phyloP scores from a whole-genome alignment of 306 rosid species.

The Lathyrus sativus region DNA sequence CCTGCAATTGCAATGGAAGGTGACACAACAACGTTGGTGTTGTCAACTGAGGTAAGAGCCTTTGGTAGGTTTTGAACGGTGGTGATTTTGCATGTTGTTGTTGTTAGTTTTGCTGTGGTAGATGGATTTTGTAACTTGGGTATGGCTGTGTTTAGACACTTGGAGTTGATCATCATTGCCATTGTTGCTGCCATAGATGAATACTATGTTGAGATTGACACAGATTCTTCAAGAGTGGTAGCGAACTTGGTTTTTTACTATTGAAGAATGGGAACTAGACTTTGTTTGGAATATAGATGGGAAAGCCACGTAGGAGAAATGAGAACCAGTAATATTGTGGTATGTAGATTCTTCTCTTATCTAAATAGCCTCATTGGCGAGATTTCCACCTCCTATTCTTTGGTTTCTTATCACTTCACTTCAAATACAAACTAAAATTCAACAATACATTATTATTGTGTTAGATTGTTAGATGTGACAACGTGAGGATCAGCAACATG shows the following conservation, averaged over 20 bases:
- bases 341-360: slow-evolving; percentile 76
- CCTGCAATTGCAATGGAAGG: slow-evolving; percentile 67
- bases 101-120: slow-evolving; percentile 41
- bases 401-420: slow-evolving; percentile 53
- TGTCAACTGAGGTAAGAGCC: slow-evolving; percentile 31
- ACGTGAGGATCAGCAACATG: background rate
- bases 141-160: slow-evolving; percentile 49
- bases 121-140: slow-evolving; percentile 47
- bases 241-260: background rate
- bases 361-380: slow-evolving; percentile 38
- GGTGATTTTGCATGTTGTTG: slow-evolving; percentile 46
- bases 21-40: slow-evolving; percentile 26
- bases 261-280: slow-evolving; percentile 1
- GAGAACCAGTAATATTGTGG: slow-evolving; percentile 54
- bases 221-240: slow-evolving; percentile 1
- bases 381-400: slow-evolving; percentile 53
- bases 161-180: slow-evolving; percentile 73
- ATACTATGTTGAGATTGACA: background rate
- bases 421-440: background rate
- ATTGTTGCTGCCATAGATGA: slow-evolving; percentile 77
- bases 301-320: slow-evolving; percentile 39
- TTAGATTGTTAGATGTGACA: background rate
- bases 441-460: background rate
- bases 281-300: slow-evolving; percentile 42
- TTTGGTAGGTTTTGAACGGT: slow-evolving; percentile 62